Conservation (phyloP, 2,329 filamentous ascomycete species). For the Fusarium setosum region DNA sequence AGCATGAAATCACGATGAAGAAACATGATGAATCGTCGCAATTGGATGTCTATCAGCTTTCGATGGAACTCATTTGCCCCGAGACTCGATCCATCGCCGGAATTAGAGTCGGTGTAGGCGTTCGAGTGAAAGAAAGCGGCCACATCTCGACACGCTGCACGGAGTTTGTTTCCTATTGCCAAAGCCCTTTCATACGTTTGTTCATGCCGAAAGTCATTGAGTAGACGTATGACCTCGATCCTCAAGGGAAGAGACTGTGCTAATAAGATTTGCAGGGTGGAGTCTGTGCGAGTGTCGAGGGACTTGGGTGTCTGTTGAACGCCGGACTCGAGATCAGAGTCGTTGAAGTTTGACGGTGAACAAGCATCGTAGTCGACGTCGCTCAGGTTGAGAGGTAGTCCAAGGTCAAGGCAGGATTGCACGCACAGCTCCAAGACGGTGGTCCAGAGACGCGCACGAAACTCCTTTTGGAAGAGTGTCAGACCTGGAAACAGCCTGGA, state of each 20-base stretch:
- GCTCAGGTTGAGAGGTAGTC: constrained; percentile 33
- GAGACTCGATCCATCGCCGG: constrained; percentile 7
- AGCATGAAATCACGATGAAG: constrained; percentile 44
- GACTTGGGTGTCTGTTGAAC: constrained; percentile 8
- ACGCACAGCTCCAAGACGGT: constrained; percentile 39
- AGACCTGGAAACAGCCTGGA: constrained; percentile 34
- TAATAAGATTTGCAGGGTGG: constrained; percentile 36
- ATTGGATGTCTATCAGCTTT: constrained; percentile 38
- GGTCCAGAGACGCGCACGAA: constrained; percentile 38
- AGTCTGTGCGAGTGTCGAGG: constrained; percentile 30
- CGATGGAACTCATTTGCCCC: constrained; percentile 36
- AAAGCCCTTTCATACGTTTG: constrained; percentile 37
- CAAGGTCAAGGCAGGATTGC: constrained; percentile 39
- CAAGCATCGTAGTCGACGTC: constrained; percentile 33
- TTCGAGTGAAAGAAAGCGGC: constrained; percentile 35
- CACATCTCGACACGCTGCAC: constrained; percentile 36
- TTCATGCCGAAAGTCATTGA: constrained; percentile 37
- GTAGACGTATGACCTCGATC: constrained; percentile 31
- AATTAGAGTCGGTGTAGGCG: neutral
- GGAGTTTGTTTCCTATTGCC: constrained; percentile 32
- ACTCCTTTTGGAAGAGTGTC: constrained; percentile 33
- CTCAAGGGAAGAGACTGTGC: constrained; percentile 36
- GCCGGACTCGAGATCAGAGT: constrained; percentile 31
- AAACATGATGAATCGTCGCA: constrained; percentile 42
- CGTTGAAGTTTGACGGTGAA: constrained; percentile 38